Conservation (phyloP, 2,329 filamentous ascomycete genomes). For the Penicillium sp. region DNA sequence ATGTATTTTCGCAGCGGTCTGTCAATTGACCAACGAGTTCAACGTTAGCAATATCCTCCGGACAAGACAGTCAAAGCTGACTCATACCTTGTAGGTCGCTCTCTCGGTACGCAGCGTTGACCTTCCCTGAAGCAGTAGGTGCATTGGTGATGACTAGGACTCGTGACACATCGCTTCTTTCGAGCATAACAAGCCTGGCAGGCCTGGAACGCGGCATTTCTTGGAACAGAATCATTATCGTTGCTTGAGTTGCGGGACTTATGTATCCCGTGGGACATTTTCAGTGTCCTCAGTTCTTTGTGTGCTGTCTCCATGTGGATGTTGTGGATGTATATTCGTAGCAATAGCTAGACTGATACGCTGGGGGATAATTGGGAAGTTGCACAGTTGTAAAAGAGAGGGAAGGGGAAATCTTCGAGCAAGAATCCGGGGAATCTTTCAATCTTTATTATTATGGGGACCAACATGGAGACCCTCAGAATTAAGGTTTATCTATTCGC, state of each 20-base stretch:
- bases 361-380: neutral
- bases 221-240: neutral
- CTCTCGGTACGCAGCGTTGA: conserved; percentile 9
- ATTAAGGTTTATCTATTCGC: neutral
- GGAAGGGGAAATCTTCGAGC: too few relatives aligned
- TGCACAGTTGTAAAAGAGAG: neutral
- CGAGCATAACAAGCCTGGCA: conserved; percentile 15
- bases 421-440: neutral
- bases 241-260: neutral
- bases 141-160: conserved; percentile 8
- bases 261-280: neutral
- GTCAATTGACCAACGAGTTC: neutral
- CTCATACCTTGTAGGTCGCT: conserved; percentile 10
- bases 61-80: too few relatives aligned
- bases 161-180: conserved; percentile 16
- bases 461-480: too few relatives aligned
- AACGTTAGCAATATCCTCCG: neutral
- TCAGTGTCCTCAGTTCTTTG: neutral
- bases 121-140: conserved; percentile 13
- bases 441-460: neutral
- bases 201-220: conserved; percentile 5
- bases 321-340: neutral
- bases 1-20: neutral
- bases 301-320: neutral
- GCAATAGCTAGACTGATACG: neutral